Conservation (phyloP, 139 green algal species). For the Edaphochlamys debaryana region DNA sequence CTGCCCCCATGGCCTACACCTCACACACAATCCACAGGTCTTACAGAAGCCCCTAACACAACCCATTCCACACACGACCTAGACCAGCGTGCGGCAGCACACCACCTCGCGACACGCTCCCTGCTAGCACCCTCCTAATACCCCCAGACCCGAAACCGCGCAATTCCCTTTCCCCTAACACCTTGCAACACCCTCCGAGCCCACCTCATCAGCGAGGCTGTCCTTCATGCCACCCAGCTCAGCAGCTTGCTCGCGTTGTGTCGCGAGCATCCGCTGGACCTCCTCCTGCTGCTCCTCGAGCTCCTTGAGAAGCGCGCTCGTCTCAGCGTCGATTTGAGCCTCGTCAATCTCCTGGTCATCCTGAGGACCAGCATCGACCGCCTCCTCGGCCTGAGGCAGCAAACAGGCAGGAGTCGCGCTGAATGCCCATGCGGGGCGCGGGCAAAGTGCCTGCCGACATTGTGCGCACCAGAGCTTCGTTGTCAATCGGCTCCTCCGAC, state of each 20-base stretch:
- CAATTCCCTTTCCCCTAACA: too few relatives aligned
- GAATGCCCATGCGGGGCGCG: too few relatives aligned
- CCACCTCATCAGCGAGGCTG: constrained; percentile 46
- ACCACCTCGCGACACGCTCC: too few relatives aligned
- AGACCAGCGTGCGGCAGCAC: background rate
- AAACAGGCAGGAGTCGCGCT: too few relatives aligned
- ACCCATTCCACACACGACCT: too few relatives aligned
- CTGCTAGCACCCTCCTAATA: too few relatives aligned
- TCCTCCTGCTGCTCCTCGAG: constrained; percentile 43
- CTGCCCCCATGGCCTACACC: too few relatives aligned
- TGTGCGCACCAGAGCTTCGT: background rate
- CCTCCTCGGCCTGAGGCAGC: background rate
- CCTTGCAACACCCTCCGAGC: background rate
- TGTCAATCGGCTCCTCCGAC: background rate
- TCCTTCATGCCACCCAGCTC: constrained; percentile 52
- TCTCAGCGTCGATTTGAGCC: constrained; percentile 31
- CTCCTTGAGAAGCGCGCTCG: constrained; percentile 28
- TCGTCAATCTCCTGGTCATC: constrained; percentile 27
- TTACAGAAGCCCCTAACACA: too few relatives aligned
- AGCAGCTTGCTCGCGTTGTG: constrained; percentile 27
- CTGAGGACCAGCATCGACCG: background rate
- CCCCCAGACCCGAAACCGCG: too few relatives aligned
- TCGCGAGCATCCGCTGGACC: constrained; percentile 49
- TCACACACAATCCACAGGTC: too few relatives aligned
- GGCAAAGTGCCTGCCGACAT: too few relatives aligned